Evolutionary conservation across 2,329 filamentous ascomycete species (phyloP).

Genomic region (Phaeomoniella chlamydospora): DNA sequence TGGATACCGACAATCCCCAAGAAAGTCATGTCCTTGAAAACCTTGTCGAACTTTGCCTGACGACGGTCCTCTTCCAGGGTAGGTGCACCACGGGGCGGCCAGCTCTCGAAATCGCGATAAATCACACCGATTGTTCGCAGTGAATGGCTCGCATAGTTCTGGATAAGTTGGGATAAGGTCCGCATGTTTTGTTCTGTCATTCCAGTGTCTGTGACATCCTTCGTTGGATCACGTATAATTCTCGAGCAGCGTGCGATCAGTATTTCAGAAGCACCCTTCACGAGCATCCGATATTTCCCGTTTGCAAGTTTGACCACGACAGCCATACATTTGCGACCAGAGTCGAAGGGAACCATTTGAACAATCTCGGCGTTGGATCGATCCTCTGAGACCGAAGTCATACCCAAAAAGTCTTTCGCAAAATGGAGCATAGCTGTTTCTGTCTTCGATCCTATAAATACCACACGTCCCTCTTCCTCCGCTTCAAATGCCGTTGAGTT

Average conservation of each 20-base stretch:
- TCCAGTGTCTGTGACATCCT: constrained; percentile 33
- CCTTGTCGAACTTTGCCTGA: constrained; percentile 49
- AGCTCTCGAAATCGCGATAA: constrained; percentile 70
- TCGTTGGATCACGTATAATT: constrained; percentile 45
- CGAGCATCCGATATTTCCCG: constrained; percentile 40
- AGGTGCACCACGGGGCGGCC: constrained; percentile 57
- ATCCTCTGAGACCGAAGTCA: constrained; percentile 46
- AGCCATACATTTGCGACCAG: constrained; percentile 55
- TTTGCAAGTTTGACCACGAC: constrained; percentile 42
- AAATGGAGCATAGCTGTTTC: constrained; percentile 63
- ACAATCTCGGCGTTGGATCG: constrained; percentile 45
- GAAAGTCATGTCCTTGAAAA: constrained; percentile 55
- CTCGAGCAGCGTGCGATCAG: constrained; percentile 29
- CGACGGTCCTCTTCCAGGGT: constrained; percentile 42
- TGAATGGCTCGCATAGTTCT: constrained; percentile 63
- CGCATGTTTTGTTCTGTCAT: constrained; percentile 39
- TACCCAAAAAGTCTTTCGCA: constrained; percentile 49
- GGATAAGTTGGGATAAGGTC: constrained; percentile 52
- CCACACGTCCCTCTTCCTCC: constrained; percentile 41
- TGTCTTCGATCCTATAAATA: constrained; percentile 63
- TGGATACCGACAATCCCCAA: constrained; percentile 65
- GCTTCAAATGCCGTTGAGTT: constrained; percentile 59
- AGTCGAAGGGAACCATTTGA: constrained; percentile 45
- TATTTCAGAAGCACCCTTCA: constrained; percentile 39
- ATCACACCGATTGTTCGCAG: constrained; percentile 73